A percentile compares a stretch with the other conserved stretches of the same genome.
These are phyloP conservation scores for Hemisphaericaspora nanyangensis DNA, from an alignment of 805 yeast genomes.

Conservation along the genomic window DNA sequence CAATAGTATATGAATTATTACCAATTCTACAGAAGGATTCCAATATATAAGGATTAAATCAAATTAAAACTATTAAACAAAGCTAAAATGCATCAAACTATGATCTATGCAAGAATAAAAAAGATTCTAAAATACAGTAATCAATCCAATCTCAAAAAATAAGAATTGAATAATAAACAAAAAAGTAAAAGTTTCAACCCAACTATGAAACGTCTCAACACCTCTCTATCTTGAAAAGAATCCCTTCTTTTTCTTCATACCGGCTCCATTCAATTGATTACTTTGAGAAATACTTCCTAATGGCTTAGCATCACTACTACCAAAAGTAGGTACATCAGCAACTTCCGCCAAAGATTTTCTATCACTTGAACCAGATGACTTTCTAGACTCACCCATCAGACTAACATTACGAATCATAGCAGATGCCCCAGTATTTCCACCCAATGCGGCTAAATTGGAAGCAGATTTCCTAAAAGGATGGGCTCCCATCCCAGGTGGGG, in stretches of 20 bases:
- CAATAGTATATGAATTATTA: too few relatives aligned
- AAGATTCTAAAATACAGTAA: too few relatives aligned
- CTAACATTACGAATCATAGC: conserved; percentile 11
- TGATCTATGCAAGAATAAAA: neutral
- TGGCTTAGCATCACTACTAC: conserved; percentile 22
- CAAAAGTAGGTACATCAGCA: conserved; percentile 9
- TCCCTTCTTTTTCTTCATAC: conserved; percentile 22
- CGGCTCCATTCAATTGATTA: conserved; percentile 8
- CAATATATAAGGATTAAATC: too few relatives aligned
- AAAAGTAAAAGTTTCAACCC: too few relatives aligned
- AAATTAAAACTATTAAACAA: too few relatives aligned
- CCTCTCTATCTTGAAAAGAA: conserved; percentile 20
- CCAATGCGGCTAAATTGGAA: neutral
- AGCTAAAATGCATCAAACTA: neutral
- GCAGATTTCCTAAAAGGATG: conserved; percentile 6
- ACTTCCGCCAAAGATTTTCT: conserved; percentile 1
- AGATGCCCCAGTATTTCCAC: neutral
- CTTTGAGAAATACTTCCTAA: conserved; percentile 24
- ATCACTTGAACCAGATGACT: neutral
- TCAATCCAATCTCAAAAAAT: too few relatives aligned
- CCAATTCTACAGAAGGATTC: too few relatives aligned
- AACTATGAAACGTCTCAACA: too few relatives aligned
- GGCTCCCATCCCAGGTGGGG: neutral
- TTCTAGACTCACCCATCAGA: neutral
- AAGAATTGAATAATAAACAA: too few relatives aligned